Conservation (phyloP, 495 filamentous ascomycete species). For the Talaromyces wortmannii region DNA sequence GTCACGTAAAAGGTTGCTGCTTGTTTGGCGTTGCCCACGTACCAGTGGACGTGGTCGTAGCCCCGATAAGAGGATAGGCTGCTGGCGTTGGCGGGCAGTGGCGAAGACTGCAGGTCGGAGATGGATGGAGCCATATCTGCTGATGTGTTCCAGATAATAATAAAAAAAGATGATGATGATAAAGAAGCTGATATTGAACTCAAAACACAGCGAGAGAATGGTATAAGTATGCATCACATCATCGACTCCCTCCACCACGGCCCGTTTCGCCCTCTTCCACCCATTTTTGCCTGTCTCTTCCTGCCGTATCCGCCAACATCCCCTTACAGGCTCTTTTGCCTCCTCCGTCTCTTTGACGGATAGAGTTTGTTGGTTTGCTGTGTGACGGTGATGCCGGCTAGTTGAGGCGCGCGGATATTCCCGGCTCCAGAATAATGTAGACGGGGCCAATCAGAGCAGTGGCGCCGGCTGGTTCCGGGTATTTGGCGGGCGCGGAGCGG, state of each 20-base stretch:
- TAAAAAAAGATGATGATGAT: no score
- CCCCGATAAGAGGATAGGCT: slow-evolving; percentile 57
- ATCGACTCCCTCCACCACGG: no score
- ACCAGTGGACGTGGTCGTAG: slow-evolving; percentile 89
- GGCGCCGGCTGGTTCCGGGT: not conserved
- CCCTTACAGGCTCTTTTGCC: not conserved
- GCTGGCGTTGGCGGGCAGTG: not conserved
- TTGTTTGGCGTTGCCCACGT: slow-evolving; percentile 93
- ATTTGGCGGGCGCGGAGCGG: not conserved
- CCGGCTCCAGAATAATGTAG: not conserved
- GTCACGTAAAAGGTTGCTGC: slow-evolving; percentile 79
- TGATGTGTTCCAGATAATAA: not conserved
- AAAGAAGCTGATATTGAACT: no score
- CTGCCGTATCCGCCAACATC: not conserved
- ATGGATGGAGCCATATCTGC: slow-evolving; percentile 24
- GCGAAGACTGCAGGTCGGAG: not conserved
- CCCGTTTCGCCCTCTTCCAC: not conserved
- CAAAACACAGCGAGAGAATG: no score
- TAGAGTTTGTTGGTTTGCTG: not conserved
- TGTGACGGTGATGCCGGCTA: not conserved
- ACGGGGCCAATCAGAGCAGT: not conserved
- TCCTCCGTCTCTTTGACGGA: not conserved
- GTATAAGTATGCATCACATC: no score
- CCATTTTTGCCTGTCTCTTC: not conserved
- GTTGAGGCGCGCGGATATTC: slow-evolving; percentile 2